Evolutionary conservation across 768 basidiomycete genomes (phyloP), one percentile per base, ranked within the genome.

Genomic region (Agaricus bisporus): DNA sequence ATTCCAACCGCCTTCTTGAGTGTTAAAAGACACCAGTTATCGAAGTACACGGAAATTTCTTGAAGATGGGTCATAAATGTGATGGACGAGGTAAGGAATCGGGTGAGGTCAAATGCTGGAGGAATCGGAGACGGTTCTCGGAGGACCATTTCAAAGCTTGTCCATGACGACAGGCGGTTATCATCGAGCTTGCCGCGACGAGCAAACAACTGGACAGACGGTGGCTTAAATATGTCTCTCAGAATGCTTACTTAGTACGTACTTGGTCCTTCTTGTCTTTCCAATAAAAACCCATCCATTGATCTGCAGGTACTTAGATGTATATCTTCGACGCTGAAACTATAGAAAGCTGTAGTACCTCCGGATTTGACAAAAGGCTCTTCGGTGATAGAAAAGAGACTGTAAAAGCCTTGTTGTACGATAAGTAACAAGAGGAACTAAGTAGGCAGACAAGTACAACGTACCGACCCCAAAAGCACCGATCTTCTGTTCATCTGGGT

Each of bases 201-300:
- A 14, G 88, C 94, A 60, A 86, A 88, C 1, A 98, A 77, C 86
- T 92, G 42, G 39, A 7, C 14, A 22, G 3, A 32, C 18, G 48
- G 20, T 39, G 26, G 53, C 38, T 49, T 39, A 39, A 39, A 39
- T 15, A 39, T 14, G 38, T 39, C 20, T 47, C 29, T n/a, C 11
- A 28, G 17, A 44, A 38, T 11, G 5, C 48, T n/a, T 47, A n/a
- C 6, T 26, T 25, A 29, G 7, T 22, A 51, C 66, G 35, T 58
- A 86, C 85, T 73, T 94, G 91, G 63, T 94, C 91, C 61, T 88
- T 91, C 61, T 87, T 88, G 62, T 89, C 90, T 64, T 92, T 94
- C 92, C 92, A 98, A 65, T 95, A 90, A 66, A 97, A 98, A 0
- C 85, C 87, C 93, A 95, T 95, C 83, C 91, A 93, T 63, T 88